Evolutionary conservation across 148 eudicot species (phyloP).

Genomic region (Pouteria glomerata): DNA sequence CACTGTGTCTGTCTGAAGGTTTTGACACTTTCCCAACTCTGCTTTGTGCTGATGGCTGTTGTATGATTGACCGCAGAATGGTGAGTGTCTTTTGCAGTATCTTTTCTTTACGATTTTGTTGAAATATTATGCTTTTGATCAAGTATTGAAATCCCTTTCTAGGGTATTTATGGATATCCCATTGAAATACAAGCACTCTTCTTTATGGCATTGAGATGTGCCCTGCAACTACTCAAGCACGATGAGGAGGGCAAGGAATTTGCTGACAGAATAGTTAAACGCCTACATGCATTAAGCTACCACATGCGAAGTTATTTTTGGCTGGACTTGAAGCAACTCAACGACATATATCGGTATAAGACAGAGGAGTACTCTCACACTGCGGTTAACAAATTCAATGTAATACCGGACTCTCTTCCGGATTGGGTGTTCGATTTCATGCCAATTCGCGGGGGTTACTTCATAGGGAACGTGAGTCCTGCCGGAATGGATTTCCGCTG

Average conservation of each 20-base stretch:
- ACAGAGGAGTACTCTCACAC: conserved; percentile 91
- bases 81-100: conserved; percentile 30
- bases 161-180: conserved; percentile 97
- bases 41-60: conserved; percentile 94
- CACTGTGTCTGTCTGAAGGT: conserved; percentile 89
- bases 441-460: conserved; percentile 81
- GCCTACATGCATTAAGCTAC: conserved; percentile 77
- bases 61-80: conserved; percentile 99
- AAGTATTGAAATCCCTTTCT: conserved; percentile 17
- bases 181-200: conserved; percentile 94
- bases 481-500: conserved; percentile 88
- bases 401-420: conserved; percentile 94
- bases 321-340: conserved; percentile 79
- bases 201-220: conserved; percentile 90
- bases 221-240: conserved; percentile 60
- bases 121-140: too few species aligned
- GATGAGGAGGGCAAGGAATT: conserved; percentile 76
- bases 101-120: too few species aligned
- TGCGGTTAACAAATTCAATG: conserved; percentile 78
- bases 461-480: conserved; percentile 86
- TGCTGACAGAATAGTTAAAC: conserved; percentile 62
- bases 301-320: conserved; percentile 90
- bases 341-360: conserved; percentile 78
- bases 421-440: conserved; percentile 94
- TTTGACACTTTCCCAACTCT: conserved; percentile 96